Conservation (phyloP, 257 asterid genomes). For the Pogostemon cablin region DNA sequence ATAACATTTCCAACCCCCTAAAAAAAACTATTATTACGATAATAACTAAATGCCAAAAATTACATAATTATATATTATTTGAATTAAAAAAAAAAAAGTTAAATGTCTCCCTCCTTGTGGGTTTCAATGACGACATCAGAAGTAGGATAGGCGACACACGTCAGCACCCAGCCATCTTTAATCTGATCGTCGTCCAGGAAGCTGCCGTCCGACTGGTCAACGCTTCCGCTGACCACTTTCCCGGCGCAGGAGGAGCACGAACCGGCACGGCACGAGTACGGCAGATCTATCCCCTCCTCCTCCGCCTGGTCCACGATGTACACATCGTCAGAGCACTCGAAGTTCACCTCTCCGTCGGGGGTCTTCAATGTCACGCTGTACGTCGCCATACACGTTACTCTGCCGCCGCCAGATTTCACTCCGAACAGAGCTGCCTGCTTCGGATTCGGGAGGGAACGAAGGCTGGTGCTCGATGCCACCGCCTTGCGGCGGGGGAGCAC, state of each 20-base stretch:
- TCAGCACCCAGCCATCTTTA: slow-evolving; percentile 59
- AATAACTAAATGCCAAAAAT: too few relatives aligned
- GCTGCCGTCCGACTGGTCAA: slow-evolving; percentile 75
- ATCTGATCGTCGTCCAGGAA: slow-evolving; percentile 81
- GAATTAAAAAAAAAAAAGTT: too few relatives aligned
- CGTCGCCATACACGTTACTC: slow-evolving; percentile 60
- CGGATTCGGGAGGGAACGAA: slow-evolving; percentile 48
- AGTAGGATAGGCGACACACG: slow-evolving; percentile 69
- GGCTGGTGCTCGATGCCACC: slow-evolving; percentile 28
- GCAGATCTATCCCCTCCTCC: slow-evolving; percentile 60
- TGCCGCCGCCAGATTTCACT: slow-evolving; percentile 35
- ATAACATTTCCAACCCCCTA: too few relatives aligned
- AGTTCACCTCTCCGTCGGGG: slow-evolving; percentile 46
- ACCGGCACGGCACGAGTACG: slow-evolving; percentile 91
- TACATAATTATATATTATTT: too few relatives aligned
- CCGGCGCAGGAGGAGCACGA: slow-evolving; percentile 92
- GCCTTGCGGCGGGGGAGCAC: slow-evolving; percentile 57
- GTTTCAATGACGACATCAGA: slow-evolving; percentile 59
- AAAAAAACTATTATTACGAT: too few relatives aligned
- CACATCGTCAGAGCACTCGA: slow-evolving; percentile 46
- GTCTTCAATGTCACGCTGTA: slow-evolving; percentile 71
- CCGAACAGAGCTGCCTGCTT: slow-evolving; percentile 42
- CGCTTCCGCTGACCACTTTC: slow-evolving; percentile 49
- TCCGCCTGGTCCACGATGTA: slow-evolving; percentile 83
- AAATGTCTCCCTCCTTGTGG: slow-evolving; percentile 68